A percentile compares a stretch with the other conserved stretches of the same genome.
Evolutionary conservation across 2,329 filamentous ascomycete species (phyloP).

Genomic region (Pseudogymnoascus sp.): DNA sequence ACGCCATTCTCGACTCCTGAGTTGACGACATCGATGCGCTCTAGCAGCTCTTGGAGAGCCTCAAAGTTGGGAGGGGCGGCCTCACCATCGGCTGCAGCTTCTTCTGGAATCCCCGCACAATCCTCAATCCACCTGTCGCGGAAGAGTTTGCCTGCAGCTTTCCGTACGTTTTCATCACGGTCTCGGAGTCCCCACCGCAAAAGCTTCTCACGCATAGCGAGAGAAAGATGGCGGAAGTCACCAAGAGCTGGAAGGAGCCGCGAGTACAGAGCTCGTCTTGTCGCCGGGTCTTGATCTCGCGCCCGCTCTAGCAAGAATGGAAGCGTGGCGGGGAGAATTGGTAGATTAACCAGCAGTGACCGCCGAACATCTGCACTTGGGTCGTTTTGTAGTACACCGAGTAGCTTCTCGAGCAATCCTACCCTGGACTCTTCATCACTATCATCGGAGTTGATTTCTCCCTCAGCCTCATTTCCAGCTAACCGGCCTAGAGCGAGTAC

Average conservation of each 20-base stretch:
- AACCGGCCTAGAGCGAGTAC: constrained; percentile 83
- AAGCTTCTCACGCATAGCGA: constrained; percentile 92
- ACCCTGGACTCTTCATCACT: constrained; percentile 61
- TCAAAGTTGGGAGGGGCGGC: constrained; percentile 63
- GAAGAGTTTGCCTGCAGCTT: constrained; percentile 84
- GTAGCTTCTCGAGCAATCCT: constrained; percentile 71
- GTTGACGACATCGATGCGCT: constrained; percentile 88
- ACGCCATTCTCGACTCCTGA: constrained; percentile 86
- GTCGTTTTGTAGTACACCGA: constrained; percentile 88
- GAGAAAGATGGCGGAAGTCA: constrained; percentile 87
- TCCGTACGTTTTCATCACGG: constrained; percentile 87
- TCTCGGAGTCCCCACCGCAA: constrained; percentile 91
- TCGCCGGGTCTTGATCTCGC: constrained; percentile 78
- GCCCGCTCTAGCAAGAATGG: constrained; percentile 86
- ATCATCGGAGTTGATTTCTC: constrained; percentile 61
- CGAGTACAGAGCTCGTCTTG: constrained; percentile 78
- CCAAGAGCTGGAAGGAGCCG: constrained; percentile 79
- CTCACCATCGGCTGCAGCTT: constrained; percentile 38
- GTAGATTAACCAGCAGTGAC: constrained; percentile 83
- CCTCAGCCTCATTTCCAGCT: constrained; percentile 69
- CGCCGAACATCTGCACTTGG: constrained; percentile 88
- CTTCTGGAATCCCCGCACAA: constrained; percentile 63
- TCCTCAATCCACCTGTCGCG: constrained; percentile 97
- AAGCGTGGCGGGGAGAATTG: constrained; percentile 72
- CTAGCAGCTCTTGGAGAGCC: constrained; percentile 82